phyloP scores from a whole-genome alignment of 305 asterid genomes.

The Stenogyne calaminthoides region DNA sequence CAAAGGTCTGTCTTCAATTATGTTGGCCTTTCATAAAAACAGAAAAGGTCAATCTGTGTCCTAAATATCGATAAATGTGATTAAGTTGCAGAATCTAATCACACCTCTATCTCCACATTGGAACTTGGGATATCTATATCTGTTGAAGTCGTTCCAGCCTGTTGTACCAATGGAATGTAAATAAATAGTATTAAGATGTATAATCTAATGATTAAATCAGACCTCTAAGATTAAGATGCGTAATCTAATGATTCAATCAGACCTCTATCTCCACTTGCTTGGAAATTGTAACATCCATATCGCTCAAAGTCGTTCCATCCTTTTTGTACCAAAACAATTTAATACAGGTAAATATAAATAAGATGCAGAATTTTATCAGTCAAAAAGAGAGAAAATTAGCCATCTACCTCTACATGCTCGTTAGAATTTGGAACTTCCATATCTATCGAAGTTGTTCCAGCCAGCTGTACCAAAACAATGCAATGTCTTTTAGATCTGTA shows the following conservation, averaged over 20 bases:
- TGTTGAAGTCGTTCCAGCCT: constrained; percentile 42
- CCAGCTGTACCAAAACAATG: constrained; percentile 1
- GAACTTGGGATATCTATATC: constrained; percentile 33
- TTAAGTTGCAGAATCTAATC: constrained; percentile 30
- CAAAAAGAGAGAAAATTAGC: constrained; percentile 9
- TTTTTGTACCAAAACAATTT: constrained; percentile 36
- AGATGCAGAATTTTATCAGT: constrained; percentile 16
- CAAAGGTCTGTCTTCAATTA: constrained; percentile 29
- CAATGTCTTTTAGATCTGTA: not conserved
- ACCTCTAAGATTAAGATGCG: constrained; percentile 27
- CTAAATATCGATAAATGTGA: constrained; percentile 16
- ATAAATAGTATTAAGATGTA: constrained; percentile 26
- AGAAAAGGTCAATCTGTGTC: constrained; percentile 7
- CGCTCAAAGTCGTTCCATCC: constrained; percentile 42
- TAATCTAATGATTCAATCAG: constrained; percentile 9
- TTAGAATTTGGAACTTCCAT: constrained; percentile 28
- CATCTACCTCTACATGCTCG: constrained; percentile 38
- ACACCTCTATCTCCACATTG: constrained; percentile 40
- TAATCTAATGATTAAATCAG: constrained; percentile 4
- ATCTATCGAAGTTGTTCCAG: constrained; percentile 14
- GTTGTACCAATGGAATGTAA: constrained; percentile 26
- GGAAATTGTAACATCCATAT: constrained; percentile 29
- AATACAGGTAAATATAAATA: constrained; percentile 2
- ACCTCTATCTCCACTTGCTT: constrained; percentile 39
- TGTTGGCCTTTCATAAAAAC: constrained; percentile 36